Percentiles rank a stretch among this genome's conserved stretches.
Evolutionary conservation across 352 stramenopile genomes (phyloP).

Genomic region (Pythium periplocum): DNA sequence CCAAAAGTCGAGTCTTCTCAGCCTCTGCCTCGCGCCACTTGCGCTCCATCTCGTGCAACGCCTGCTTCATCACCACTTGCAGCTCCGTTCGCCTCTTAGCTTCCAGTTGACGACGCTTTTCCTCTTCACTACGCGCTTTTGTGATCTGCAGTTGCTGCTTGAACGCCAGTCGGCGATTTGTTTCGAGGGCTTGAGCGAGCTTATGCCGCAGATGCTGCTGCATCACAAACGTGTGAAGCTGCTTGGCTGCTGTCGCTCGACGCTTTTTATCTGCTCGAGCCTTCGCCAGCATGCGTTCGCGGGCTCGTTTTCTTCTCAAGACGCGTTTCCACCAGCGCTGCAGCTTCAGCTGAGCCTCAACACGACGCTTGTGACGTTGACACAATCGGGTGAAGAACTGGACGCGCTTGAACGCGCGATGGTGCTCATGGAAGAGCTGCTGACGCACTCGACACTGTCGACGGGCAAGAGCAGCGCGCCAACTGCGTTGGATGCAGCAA

Average conservation of each 20-base stretch:
- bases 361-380: slow-evolving; percentile 14
- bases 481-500: slow-evolving; percentile 10
- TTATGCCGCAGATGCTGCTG: slow-evolving; percentile 34
- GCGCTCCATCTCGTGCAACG: slow-evolving; percentile 30
- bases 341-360: slow-evolving; percentile 28
- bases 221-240: slow-evolving; percentile 37
- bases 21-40: slow-evolving; percentile 26
- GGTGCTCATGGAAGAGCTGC: slow-evolving; percentile 26
- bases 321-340: slow-evolving; percentile 38
- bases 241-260: slow-evolving; percentile 18
- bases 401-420: slow-evolving; percentile 40
- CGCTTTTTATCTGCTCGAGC: slow-evolving; percentile 16
- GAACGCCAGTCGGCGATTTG: slow-evolving; percentile 32
- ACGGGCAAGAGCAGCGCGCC: slow-evolving; percentile 1
- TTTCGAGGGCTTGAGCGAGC: slow-evolving; percentile 26
- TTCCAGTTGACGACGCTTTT: slow-evolving; percentile 33
- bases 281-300: slow-evolving; percentile 3
- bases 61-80: slow-evolving; percentile 25
- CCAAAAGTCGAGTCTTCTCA: neutral
- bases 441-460: neutral
- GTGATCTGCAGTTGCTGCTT: slow-evolving; percentile 38
- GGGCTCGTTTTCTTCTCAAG: neutral
- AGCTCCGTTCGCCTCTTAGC: slow-evolving; percentile 26
- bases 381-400: slow-evolving; percentile 33
- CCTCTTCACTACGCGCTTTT: slow-evolving; percentile 38